These are phyloP conservation scores for Strigomonas culicis DNA, from an alignment of 208 protist genomes.

Conservation along the genomic window DNA sequence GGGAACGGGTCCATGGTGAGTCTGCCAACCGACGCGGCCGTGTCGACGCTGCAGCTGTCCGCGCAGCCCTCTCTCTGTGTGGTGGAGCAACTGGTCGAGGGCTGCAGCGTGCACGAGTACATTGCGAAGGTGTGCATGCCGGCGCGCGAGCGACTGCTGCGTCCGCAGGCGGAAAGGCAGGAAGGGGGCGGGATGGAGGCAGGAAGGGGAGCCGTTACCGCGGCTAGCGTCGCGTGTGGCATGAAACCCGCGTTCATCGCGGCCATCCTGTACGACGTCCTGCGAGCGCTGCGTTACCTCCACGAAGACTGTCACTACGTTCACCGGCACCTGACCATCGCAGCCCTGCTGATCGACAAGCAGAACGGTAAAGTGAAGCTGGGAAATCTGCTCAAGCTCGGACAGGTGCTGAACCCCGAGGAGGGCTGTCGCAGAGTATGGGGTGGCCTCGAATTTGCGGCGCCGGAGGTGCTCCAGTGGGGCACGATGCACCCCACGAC, in stretches of 20 bases:
- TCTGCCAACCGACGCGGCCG: no score
- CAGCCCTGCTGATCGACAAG: conserved; percentile 51
- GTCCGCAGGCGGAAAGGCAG: neutral
- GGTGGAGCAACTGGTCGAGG: neutral
- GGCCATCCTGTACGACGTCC: conserved; percentile 41
- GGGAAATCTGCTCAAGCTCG: neutral
- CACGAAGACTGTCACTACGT: conserved; percentile 49
- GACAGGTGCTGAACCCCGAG: neutral
- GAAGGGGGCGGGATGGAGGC: neutral
- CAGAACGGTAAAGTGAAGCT: conserved; percentile 30
- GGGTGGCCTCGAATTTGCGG: neutral
- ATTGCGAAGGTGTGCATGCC: no score
- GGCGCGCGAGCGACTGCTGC: no score
- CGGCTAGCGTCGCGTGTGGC: no score
- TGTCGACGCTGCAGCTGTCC: no score
- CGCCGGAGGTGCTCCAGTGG: neutral
- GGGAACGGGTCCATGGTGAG: no score
- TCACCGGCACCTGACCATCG: conserved; percentile 60
- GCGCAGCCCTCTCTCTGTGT: neutral
- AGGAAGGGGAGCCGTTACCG: neutral
- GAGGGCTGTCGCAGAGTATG: neutral
- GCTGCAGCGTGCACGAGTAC: neutral
- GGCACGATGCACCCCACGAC: neutral
- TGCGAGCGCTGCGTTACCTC: conserved; percentile 62
- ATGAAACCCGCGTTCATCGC: conserved; percentile 38